These are phyloP conservation scores for Metrosideros polymorpha DNA, from an alignment of 441 rosid genomes.

Conservation along the genomic window DNA sequence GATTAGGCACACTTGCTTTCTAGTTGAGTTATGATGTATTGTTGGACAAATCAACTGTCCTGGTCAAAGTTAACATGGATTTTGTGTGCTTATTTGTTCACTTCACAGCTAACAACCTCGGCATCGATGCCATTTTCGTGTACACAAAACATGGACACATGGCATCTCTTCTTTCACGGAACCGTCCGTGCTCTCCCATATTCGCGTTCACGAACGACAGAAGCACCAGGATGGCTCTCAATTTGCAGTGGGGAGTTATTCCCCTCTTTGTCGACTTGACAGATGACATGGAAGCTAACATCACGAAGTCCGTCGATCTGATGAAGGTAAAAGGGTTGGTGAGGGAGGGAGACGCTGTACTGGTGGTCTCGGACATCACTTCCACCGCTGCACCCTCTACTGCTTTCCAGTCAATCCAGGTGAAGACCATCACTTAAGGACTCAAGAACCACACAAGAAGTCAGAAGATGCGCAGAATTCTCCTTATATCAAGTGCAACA, in stretches of 20 bases:
- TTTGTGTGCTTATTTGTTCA: neutral
- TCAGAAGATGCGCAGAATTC: neutral
- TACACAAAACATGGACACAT: slow-evolving; percentile 41
- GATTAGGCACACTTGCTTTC: neutral
- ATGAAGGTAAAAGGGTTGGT: slow-evolving; percentile 26
- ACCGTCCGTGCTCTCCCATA: slow-evolving; percentile 39
- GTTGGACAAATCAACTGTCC: neutral
- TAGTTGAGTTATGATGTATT: neutral
- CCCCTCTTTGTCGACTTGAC: slow-evolving; percentile 24
- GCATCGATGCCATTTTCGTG: slow-evolving; percentile 42
- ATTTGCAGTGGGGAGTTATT: slow-evolving; percentile 41
- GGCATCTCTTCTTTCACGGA: slow-evolving; percentile 40
- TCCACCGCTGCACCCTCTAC: slow-evolving; percentile 22
- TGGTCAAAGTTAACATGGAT: neutral
- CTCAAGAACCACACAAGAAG: neutral
- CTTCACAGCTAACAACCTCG: slow-evolving; percentile 30
- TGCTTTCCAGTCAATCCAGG: slow-evolving; percentile 50
- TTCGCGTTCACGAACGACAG: slow-evolving; percentile 27
- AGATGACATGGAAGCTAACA: slow-evolving; percentile 33
- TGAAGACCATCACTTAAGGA: slow-evolving; percentile 33
- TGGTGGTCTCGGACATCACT: slow-evolving; percentile 34
- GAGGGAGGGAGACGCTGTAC: slow-evolving; percentile 22
- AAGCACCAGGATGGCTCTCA: slow-evolving; percentile 35
- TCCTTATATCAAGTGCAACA: neutral
- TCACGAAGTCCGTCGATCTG: slow-evolving; percentile 19